Evolutionary conservation across 2,329 filamentous ascomycete species (phyloP).

Genomic region (Didymella keratinophila): DNA sequence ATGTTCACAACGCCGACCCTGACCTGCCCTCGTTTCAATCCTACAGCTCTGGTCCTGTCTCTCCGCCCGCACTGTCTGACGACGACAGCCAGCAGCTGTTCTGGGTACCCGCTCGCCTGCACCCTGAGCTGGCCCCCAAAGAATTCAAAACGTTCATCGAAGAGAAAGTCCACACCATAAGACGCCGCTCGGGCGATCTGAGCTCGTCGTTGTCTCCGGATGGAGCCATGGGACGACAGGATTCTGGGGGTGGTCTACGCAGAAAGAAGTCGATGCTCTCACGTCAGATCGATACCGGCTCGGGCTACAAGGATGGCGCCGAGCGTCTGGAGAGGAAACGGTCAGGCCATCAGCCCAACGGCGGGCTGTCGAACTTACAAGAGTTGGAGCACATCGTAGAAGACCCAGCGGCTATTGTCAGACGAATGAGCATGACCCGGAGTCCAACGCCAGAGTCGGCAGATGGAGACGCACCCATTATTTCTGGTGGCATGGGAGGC

Average conservation of each 20-base stretch:
- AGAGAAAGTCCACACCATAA: constrained; percentile 88
- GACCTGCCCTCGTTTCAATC: constrained; percentile 76
- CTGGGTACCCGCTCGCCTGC: constrained; percentile 94
- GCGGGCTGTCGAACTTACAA: constrained; percentile 63
- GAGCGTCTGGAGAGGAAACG: constrained; percentile 78
- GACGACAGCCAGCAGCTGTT: constrained; percentile 89
- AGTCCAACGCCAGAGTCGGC: constrained; percentile 56
- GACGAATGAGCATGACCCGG: constrained; percentile 68
- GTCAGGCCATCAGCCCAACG: constrained; percentile 63
- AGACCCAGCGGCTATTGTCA: constrained; percentile 75
- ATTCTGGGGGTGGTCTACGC: constrained; percentile 68
- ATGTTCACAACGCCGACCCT: constrained; percentile 74
- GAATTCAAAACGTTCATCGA: constrained; percentile 98
- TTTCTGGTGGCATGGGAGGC: constrained; percentile 77
- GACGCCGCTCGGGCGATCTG: constrained; percentile 77
- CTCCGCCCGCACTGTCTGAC: constrained; percentile 71
- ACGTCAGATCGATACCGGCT: constrained; percentile 81
- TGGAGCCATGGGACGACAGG: constrained; percentile 60
- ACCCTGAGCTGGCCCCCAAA: constrained; percentile 92
- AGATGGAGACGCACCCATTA: constrained; percentile 76
- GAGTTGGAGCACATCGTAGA: constrained; percentile 83
- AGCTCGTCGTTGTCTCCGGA: constrained; percentile 67
- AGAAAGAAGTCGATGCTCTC: constrained; percentile 97
- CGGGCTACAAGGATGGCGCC: constrained; percentile 82
- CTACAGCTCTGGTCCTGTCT: constrained; percentile 69